These are phyloP conservation scores for Breviolum minutum DNA, from an alignment of 73 alveolate species.

Conservation along the genomic window DNA sequence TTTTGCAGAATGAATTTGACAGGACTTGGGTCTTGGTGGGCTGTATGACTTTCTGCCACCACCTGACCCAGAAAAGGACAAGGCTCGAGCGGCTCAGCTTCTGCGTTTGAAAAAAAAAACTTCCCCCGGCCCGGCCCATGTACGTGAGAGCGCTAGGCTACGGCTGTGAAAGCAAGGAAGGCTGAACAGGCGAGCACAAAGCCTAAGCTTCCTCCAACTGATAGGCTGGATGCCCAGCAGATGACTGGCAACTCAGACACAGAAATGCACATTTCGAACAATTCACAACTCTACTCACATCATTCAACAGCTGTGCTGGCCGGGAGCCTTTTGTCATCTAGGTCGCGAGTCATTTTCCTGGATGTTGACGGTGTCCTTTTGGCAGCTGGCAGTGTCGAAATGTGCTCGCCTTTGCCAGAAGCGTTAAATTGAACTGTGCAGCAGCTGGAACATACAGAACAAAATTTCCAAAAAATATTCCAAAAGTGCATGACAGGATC, in stretches of 20 bases:
- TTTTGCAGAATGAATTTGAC: neutral
- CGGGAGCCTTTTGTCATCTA: neutral
- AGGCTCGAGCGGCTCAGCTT: neutral
- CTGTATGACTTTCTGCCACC: slow-evolving; percentile 93
- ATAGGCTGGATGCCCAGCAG: slow-evolving; percentile 27
- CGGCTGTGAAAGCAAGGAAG: slow-evolving; percentile 78
- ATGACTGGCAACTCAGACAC: neutral
- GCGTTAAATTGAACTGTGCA: neutral
- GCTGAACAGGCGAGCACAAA: slow-evolving; percentile 56
- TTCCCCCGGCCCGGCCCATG: neutral
- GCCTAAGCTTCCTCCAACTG: slow-evolving; percentile 87
- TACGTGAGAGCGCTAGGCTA: slow-evolving; percentile 12
- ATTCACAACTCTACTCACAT: no score
- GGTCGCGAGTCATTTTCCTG: slow-evolving; percentile 74
- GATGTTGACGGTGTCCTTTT: slow-evolving; percentile 91
- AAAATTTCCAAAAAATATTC: neutral
- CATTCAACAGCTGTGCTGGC: neutral
- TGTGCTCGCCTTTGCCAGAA: slow-evolving; percentile 13
- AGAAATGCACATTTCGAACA: no score
- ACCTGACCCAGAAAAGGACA: slow-evolving; percentile 90
- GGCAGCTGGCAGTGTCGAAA: slow-evolving; percentile 95
- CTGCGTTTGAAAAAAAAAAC: neutral
- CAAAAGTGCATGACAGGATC: slow-evolving; percentile 44
- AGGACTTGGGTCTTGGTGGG: slow-evolving; percentile 92
- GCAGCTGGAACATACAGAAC: neutral